phyloP scores from a whole-genome alignment of 768 basidiomycete species.

The Naganishia randhawae region DNA sequence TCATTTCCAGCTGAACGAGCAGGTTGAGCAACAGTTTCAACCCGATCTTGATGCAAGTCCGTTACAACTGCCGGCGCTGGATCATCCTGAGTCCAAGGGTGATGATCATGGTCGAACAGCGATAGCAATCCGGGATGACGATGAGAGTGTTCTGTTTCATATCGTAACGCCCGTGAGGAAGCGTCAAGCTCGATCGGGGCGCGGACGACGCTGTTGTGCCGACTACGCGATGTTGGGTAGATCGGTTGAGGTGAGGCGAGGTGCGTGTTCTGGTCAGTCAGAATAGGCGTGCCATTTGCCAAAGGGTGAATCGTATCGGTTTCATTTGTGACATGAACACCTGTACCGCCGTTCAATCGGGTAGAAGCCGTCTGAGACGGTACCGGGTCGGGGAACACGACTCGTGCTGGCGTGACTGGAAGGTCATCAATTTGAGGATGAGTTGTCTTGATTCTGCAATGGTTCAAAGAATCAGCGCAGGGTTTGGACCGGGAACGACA shows the following conservation, averaged over 20 bases:
- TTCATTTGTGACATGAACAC: not conserved
- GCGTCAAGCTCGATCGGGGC: not conserved
- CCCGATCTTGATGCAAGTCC: not conserved
- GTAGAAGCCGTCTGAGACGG: not conserved
- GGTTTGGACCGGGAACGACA: not conserved
- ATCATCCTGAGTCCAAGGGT: not conserved
- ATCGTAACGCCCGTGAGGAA: not conserved
- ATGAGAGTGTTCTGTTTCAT: not conserved
- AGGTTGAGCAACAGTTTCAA: not conserved
- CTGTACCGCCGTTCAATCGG: not conserved
- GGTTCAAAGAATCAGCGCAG: not conserved
- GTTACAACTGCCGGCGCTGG: not conserved
- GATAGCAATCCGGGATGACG: not conserved
- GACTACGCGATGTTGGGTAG: not conserved
- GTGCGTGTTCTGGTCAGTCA: not conserved
- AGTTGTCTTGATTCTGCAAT: slow-evolving; percentile 3
- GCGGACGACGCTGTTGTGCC: not conserved
- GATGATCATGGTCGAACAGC: not conserved
- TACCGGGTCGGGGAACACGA: not conserved
- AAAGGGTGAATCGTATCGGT: not conserved
- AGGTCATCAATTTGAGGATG: not conserved
- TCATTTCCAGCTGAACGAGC: not conserved
- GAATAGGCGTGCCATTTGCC: not conserved
- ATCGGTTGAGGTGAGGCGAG: not conserved
- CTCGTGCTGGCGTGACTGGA: slow-evolving; percentile 6